Base-by-base conservation (phyloP, 179 eudicot species). In the Beta lomatogona region DNA sequence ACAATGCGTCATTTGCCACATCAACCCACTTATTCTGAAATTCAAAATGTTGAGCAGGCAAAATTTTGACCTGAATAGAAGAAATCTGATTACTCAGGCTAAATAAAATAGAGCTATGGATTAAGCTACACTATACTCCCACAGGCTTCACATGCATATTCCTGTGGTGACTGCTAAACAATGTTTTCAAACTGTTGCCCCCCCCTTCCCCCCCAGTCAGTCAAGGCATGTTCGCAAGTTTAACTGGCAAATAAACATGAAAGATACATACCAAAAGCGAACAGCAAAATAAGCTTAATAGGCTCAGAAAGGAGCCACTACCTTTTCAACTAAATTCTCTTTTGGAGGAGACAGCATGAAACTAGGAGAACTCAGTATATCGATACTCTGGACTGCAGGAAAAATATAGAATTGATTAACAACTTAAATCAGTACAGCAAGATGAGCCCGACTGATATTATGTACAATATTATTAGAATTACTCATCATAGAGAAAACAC, bases 261-360 rank as follows among this genome's bases (percentile, higher is more conserved):
- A 46, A 46, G 28, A 41, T 9, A 75, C 5, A 25, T 10, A 25
- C 58, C 31, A 64, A 13, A 61, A 64, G 36, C 4, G 19, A 63
- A 61, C 46, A 44, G 7, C 14, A 80, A 75, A 70, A 19, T 21
- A 60, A 73, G 61, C 44, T 25, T 9, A 71, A n/a, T 68, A 31
- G 77, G 21, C 22, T 58, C 55, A 73, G 76, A 55, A 61, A 74
- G 76, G 59, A 85, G 45, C 21, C 77, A 88, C 80, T 89, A 89
- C 99, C 96, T 91, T 91, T 86, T 92, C 97, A 79, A 96, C 87
- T 73, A 96, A 86, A 19, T 90, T 78, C 70, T 92, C 94, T 85
- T 96, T 88, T 55, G 99, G 96, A 67, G 98, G 92, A 66, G 77
- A 50, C 73, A 74, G 7, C 87, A 79, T 83, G 57, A 73, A 87